These are phyloP conservation scores for Penicillium longicatenatum DNA, from an alignment of 495 filamentous ascomycete genomes.

Conservation along the genomic window DNA sequence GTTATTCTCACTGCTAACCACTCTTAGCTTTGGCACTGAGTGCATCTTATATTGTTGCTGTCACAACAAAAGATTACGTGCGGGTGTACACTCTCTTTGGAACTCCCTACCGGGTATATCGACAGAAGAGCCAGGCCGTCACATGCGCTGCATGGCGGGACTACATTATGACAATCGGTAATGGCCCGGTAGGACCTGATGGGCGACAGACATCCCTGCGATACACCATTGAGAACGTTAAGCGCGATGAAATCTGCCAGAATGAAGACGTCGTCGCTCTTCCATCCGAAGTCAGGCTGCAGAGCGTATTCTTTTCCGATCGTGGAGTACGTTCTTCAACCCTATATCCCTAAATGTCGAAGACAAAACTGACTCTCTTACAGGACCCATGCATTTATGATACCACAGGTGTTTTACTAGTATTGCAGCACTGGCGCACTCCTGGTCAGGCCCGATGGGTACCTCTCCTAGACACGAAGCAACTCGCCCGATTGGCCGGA, in stretches of 20 bases:
- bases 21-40: conserved; percentile 79
- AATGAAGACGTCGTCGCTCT: conserved; percentile 89
- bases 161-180: conserved; percentile 91
- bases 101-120: conserved; percentile 81
- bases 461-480: conserved; percentile 85
- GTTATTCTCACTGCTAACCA: conserved; percentile 7
- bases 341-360: background rate
- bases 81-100: conserved; percentile 92
- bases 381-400: conserved; percentile 95
- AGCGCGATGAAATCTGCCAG: conserved; percentile 89
- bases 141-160: conserved; percentile 91
- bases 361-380: conserved; percentile 21
- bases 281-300: conserved; percentile 66
- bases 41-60: conserved; percentile 86
- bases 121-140: conserved; percentile 90
- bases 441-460: conserved; percentile 87
- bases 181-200: conserved; percentile 78
- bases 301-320: conserved; percentile 90
- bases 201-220: conserved; percentile 68
- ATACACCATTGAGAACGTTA: conserved; percentile 92
- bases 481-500: conserved; percentile 74
- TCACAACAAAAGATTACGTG: conserved; percentile 82
- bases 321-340: conserved; percentile 59
- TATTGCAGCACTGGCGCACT: conserved; percentile 87
- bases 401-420: conserved; percentile 79